Base-by-base conservation (phyloP, 345 rosid species). In the Jatropha curcas region DNA sequence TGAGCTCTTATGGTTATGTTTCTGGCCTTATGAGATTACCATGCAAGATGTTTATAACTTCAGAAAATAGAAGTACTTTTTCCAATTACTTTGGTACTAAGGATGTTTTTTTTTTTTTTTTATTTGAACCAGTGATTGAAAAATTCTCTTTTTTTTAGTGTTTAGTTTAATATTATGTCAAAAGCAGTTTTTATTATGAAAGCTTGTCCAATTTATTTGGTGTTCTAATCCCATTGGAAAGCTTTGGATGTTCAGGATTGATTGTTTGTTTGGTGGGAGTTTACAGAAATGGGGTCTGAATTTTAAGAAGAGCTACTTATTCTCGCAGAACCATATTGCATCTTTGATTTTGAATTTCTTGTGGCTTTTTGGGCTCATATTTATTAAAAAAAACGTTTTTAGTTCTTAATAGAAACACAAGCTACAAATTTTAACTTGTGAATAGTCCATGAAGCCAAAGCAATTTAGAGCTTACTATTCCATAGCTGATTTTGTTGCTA, bases 361-460 rank as follows among this genome's bases (percentile, higher is more conserved):
- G 41, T 22, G 46, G 28, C 16, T 60, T 60, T 31, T 20, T 60
- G n/a, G 27, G 31, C 20, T 48, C 5, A 9, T 11, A 37, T 11
- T n/a, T 37, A n/a, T 63, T 37, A 1, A 17, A 48, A 63, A 22
- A 22, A 10, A n/a, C n/a, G n/a, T 7, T 31, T 48, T 0, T 30
- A 66, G 41, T 30, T 31, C 56, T 48, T 22, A 31, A 48, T 48
- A 2, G 41, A 16, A 66, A 25, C 17, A 50, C 8, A 11, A 16
- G 34, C 46, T 45, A 7, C 65, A 9, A 1, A 31, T 4, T 50
- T 22, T 6, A 24, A 13, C 25, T 46, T 13, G 22, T 17, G 24
- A 71, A 24, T 41, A 43, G 46, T 60, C 67, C 59, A 71, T 33
- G 16, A 6, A n/a, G 20, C 30, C 64, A 55, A 57, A 55, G 19